Conservation (phyloP, 140 eudicot species). For the Stevia rebaudiana region DNA sequence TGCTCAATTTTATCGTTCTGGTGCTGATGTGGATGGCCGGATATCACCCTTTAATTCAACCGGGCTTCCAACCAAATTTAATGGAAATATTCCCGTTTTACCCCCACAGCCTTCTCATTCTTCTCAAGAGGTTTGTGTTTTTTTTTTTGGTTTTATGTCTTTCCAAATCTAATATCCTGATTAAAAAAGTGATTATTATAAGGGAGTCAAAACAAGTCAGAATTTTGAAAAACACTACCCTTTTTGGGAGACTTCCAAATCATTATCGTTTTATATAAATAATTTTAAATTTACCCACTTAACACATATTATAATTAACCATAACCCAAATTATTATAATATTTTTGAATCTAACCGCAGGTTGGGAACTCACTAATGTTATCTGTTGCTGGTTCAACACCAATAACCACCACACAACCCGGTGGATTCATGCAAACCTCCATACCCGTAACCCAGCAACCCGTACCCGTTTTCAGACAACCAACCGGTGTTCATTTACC, state of each 20-base stretch:
- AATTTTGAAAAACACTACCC: no score
- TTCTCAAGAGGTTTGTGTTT: constrained; percentile 66
- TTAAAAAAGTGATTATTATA: no score
- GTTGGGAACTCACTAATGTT: constrained; percentile 48
- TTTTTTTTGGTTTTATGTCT: not conserved
- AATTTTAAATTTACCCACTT: not conserved
- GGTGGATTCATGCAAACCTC: constrained; percentile 76
- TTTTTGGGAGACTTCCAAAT: not conserved
- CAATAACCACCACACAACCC: constrained; percentile 59
- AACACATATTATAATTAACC: not conserved
- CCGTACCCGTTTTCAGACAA: constrained; percentile 68
- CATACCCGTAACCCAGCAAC: constrained; percentile 64
- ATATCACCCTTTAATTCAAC: constrained; percentile 58
- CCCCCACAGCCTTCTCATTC: constrained; percentile 61
- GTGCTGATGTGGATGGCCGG: constrained; percentile 55
- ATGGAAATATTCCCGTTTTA: constrained; percentile 45
- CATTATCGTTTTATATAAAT: no score
- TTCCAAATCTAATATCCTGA: no score
- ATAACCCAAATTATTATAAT: not conserved
- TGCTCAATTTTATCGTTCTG: constrained; percentile 62
- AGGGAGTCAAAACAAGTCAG: not conserved
- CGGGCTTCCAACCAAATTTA: constrained; percentile 36
- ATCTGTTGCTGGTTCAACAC: constrained; percentile 60
- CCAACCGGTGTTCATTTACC: constrained; percentile 83
- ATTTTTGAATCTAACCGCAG: constrained; percentile 32